Evolutionary conservation across 169 alveolate species (phyloP).

Genomic region (Eimeria necatrix): DNA sequence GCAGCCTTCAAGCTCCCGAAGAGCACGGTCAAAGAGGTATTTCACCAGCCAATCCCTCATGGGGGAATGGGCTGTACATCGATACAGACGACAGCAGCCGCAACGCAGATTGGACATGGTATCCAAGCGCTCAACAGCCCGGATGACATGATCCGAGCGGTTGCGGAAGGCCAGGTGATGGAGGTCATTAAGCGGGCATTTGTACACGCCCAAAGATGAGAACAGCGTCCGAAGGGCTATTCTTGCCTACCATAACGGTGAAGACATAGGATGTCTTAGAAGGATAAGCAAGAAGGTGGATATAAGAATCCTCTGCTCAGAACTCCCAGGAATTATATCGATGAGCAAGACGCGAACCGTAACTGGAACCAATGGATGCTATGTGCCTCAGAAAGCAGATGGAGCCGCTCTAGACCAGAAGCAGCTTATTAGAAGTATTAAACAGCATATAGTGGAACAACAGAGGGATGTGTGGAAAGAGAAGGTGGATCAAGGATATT

Average conservation of each 20-base stretch:
- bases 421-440: background rate
- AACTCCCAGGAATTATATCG: no score
- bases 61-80: background rate
- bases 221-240: background rate
- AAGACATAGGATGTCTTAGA: background rate
- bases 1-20: background rate
- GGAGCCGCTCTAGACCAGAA: background rate
- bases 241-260: background rate
- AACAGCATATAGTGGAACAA: background rate
- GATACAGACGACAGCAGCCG: background rate
- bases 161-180: background rate
- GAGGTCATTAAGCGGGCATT: background rate
- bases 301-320: slow-evolving; percentile 9
- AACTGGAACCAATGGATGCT: background rate
- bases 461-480: slow-evolving; percentile 32
- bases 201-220: background rate
- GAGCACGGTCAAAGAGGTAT: background rate
- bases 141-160: background rate
- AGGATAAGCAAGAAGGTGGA: slow-evolving; percentile 21
- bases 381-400: background rate
- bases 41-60: background rate
- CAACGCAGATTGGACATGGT: background rate
- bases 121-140: background rate
- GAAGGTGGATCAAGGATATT: background rate
- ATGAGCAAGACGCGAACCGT: background rate